Evolutionary conservation across 2,329 filamentous ascomycete genomes (phyloP), one percentile per base, ranked within the genome.

Genomic region (Colletotrichum sp.): DNA sequence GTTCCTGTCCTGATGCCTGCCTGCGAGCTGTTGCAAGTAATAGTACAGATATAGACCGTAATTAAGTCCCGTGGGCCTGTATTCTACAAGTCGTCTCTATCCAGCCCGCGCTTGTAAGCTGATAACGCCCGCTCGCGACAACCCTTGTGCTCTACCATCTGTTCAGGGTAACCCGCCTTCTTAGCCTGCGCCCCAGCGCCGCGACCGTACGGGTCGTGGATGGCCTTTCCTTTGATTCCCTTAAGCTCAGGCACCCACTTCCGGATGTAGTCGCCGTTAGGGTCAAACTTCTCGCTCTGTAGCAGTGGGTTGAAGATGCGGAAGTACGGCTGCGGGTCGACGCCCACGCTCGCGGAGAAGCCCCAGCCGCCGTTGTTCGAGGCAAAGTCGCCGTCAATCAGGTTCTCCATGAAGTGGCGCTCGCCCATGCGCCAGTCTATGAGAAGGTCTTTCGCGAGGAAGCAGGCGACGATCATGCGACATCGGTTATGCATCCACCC

Each of bases 311-410:
- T 98, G 85, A 98, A 98, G 67, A 98, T 94, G 8, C 95, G 90
- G 78, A 98, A 98, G 82, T 98, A 98, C 0, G 96, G 95, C 84
- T 98, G 94, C 2, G 95, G 94, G 83, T 98, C 95, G 8, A 96
- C 94, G 2, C 95, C 94, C 0, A 93, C 93, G 21, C 89, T 91
- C 6, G 93, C 92, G 28, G 88, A 84, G 77, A 87, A 87, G 1
- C 86, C 91, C 89, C 90, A 92, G 5, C 90, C 90, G 32, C 90
- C 89, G 77, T 94, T 95, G 82, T 96, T 96, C 74, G 91, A 93
- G 0, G 94, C 93, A 81, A 96, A 95, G 81, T 96, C 94, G 18
- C 94, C 94, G 80, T 96, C 94, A 72, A 96, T 90, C 9, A 96
- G 87, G 78, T 94, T 88, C 81, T 95, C 92, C 94, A 97, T 97